Evolutionary conservation across 148 eudicot species (phyloP), one percentile per base, ranked within the genome.

Genomic region (Amaranthus palmeri): DNA sequence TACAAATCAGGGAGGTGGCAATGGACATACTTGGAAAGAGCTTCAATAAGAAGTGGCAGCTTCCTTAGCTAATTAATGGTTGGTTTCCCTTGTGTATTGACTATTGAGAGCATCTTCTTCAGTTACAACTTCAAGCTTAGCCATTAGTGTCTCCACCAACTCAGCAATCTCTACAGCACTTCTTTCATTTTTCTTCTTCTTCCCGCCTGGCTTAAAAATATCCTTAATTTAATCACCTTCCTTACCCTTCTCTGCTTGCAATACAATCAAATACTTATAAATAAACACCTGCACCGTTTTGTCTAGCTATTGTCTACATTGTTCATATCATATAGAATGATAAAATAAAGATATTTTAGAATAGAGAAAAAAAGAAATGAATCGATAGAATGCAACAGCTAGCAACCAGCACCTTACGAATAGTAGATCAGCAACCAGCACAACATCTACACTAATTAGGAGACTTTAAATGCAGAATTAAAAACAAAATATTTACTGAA

Each of bases 21-120:
- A 36, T 11, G 70, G 53, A 69, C 87, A 46, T 78, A 95, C 99
- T 95, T 95, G 44, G 96, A 91, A 55, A 95, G 90, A 69, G 89
- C 99, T 12, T 92, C 90, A 5, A 85, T 86, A 66, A 95, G 97
- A 78, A 92, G 91, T 61, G 97, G 96, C 40, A 95, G 81, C 81
- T 95, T 95, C 69, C 72, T 90, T n/a, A 95, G 90, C 84, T 95
- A 92, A 80, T 87, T 95, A 55, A 91, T 92, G 67, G 99, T 97
- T 69, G 99, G 99, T 81, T 87, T 89, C 7, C 85, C 86, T 60
- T 84, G 83, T 50, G 81, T 69, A 81, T 95, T 95, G 69, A 95
- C 75, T 69, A 81, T 95, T 95, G 69, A 95, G 76, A 6, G 93
- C 97, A 83, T 95, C 99, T 72, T 84, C 93, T 82, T 95, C 97